Evolutionary conservation across 148 eudicot genomes (phyloP), one percentile per base, ranked within the genome.

Genomic region (Silene latifolia): DNA sequence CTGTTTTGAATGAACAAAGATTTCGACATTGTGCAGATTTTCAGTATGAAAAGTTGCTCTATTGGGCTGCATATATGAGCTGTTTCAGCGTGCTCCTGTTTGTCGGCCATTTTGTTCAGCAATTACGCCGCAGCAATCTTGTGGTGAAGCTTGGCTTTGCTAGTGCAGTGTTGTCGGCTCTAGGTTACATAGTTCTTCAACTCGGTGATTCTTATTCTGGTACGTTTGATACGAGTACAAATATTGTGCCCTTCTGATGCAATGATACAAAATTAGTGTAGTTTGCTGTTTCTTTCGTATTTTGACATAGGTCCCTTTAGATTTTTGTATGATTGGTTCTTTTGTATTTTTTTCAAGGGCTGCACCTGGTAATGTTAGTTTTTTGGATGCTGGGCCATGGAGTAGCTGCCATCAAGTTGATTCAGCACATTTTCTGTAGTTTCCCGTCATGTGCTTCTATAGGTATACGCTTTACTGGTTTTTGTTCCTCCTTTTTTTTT

Each of bases 371-470:
- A 46, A 72, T 87, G 54, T 76, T 83, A 73, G 77, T 80, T 42
- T 66, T 85, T 48, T 95, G 93, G 96, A 82, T 88, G 76, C 68
- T 86, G 67, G 80, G 83, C 67, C 91, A 92, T 71, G 96, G 93
- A 75, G 74, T 83, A 20, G 93, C 97, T 73, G 80, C 93, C 17
- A 85, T 90, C 68, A 79, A 70, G 76, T 77, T 95, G 70, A 84
- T 95, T 79, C 88, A 89, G 85, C 94, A 90, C 58, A 78, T 92
- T 69, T 84, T 95, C 68, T 80, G 73, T 72, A 84, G 87, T 51
- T 95, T 95, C 72, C 96, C 98, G 11, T 88, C 83, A 73, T 95
- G 98, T 84, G 93, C 91, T 72, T 95, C 98, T 58, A 80, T 95
- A 78, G 98, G 98, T 94, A 82, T 74, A 85, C 78, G 24, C 13